phyloP scores from a whole-genome alignment of 345 rosid species.

The Garcia nutans region DNA sequence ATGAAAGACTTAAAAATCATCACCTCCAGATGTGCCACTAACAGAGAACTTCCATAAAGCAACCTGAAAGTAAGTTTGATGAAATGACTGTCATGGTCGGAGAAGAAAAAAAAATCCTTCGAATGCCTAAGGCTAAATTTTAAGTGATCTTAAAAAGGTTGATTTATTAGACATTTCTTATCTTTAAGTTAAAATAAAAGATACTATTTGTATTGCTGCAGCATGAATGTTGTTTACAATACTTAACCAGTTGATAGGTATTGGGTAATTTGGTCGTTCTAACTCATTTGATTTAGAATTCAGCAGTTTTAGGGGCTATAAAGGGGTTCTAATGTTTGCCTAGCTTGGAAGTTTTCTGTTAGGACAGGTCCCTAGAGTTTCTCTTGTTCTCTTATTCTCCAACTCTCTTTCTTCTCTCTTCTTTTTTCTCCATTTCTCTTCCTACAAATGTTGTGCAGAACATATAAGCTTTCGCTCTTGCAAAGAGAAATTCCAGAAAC shows the following conservation, averaged over 20 bases:
- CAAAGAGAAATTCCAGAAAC: neutral
- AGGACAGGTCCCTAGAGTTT: too few relatives aligned
- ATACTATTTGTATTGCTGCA: neutral
- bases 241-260: neutral
- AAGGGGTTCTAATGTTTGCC: neutral
- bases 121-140: neutral
- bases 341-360: neutral
- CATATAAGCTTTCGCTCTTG: neutral
- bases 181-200: neutral
- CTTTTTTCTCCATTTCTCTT: neutral
- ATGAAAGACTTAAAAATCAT: slow-evolving; percentile 1
- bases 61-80: slow-evolving; percentile 47
- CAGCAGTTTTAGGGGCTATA: neutral
- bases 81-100: slow-evolving; percentile 3
- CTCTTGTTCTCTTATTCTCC: neutral
- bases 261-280: too few relatives aligned
- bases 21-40: slow-evolving; percentile 55
- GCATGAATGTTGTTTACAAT: neutral
- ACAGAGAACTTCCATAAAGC: slow-evolving; percentile 88
- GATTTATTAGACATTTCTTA: neutral
- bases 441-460: neutral
- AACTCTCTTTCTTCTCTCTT: neutral
- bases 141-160: neutral
- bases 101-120: slow-evolving; percentile 4
- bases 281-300: neutral